These are phyloP conservation scores for Huntiella moniliformis DNA, from an alignment of 2,329 filamentous ascomycete species.

Conservation along the genomic window DNA sequence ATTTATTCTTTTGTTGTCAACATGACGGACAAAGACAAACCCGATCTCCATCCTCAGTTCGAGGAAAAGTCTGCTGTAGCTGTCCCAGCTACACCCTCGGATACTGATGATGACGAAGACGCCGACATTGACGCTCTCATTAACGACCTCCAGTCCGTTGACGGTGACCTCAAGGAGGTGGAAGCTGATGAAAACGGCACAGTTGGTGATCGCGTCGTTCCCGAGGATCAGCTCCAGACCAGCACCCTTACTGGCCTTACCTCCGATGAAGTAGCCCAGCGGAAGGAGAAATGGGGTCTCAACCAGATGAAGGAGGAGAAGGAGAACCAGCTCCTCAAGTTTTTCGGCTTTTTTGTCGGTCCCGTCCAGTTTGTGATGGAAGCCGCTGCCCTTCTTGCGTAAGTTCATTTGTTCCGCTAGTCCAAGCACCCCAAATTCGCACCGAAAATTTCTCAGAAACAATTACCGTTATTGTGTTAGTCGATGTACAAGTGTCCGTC, in stretches of 20 bases:
- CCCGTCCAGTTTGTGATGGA: conserved; percentile 90
- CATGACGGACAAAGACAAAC: no score
- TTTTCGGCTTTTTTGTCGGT: conserved; percentile 64
- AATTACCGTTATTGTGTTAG: no score
- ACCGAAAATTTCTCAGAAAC: no score
- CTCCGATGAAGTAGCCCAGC: conserved; percentile 43
- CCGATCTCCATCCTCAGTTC: conserved; percentile 43
- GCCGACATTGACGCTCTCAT: conserved; percentile 77
- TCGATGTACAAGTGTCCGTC: no score
- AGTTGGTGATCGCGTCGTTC: conserved; percentile 39
- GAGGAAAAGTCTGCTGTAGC: conserved; percentile 44
- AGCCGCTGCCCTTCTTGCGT: no score
- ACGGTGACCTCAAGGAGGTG: conserved; percentile 48
- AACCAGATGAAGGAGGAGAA: conserved; percentile 93
- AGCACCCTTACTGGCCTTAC: conserved; percentile 51
- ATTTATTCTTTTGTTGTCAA: no score
- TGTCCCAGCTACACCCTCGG: conserved; percentile 20
- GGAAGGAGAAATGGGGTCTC: conserved; percentile 54
- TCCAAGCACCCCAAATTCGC: no score
- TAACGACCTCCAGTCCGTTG: conserved; percentile 67
- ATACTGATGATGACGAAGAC: conserved; percentile 47
- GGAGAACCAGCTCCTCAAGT: conserved; percentile 67
- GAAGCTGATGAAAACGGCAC: conserved; percentile 31
- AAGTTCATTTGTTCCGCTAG: no score
- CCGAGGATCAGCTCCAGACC: conserved; percentile 62